Base-by-base conservation (phyloP, 176 grass and related monocot genomes). In the Canna indica region DNA sequence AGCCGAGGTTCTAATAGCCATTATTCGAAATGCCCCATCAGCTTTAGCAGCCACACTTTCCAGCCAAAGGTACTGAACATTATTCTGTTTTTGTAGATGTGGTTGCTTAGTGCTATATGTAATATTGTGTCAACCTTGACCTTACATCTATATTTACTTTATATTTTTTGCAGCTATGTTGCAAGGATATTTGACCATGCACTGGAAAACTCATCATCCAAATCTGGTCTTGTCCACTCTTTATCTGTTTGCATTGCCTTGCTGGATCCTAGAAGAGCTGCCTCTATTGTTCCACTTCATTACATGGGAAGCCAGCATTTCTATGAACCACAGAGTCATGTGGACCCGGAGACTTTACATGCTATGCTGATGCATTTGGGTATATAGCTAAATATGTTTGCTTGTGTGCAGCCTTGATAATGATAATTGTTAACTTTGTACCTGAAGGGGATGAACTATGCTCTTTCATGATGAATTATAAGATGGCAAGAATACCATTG, bases 11-110 rank as follows among this genome's bases (percentile, higher is more conserved):
- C 50, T 77, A 39, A 56, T 52, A 24, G 35, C 67, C 50, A 59
- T 77, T 33, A 77, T 77, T 56, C 75, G 64, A 77, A 77, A 77
- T 69, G 50, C 75, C 30, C 64, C 75, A 77, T 77, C 75, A 31
- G 34, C 64, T 68, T 56, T 77, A 68, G 64, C 75, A 42, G 48
- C 75, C 36, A 77, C 68, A 58, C 50, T 77, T 59, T 77, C 75
- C 64, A 77, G 48, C n/a, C 75, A 77, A 77, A 77, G 64, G 75
- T 77, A 69, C 24, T 58, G 47, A n/a, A n/a, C n/a, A n/a, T 12
- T 33, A 4, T 2, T 70, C 26, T 6, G 7, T 27, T 50, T 8
- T 30, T 50, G 7, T 39, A 31, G 8, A 52, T 22, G 17, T 30
- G 45, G 5, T 31, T 50, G 11, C 24, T 31, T 48, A 24, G 25